Percentiles rank a stretch among this genome's conserved stretches.
phyloP scores from a whole-genome alignment of 305 asterid species.

The Ilex paraguariensis region DNA sequence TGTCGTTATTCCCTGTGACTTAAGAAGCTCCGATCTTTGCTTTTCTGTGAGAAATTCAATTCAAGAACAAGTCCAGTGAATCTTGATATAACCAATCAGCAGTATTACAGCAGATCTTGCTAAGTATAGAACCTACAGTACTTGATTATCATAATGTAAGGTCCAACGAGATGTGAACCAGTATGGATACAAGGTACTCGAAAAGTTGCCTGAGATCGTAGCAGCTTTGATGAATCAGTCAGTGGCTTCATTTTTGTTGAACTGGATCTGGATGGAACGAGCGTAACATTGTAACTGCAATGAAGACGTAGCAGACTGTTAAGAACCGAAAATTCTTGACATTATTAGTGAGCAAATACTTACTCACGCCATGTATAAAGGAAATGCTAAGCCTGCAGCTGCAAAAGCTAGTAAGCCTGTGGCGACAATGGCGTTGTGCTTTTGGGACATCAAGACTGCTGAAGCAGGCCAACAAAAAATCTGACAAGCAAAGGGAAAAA shows the following conservation, averaged over 20 bases:
- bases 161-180: slow-evolving; percentile 90
- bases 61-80: too few species aligned
- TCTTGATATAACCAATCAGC: too few species aligned
- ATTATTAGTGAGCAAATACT: not conserved
- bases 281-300: too few species aligned
- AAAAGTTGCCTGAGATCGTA: slow-evolving; percentile 93
- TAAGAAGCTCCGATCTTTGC: too few species aligned
- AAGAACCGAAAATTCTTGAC: too few species aligned
- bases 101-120: too few species aligned
- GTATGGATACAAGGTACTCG: slow-evolving; percentile 93
- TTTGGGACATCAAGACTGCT: slow-evolving; percentile 58
- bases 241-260: slow-evolving; percentile 58
- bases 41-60: too few species aligned
- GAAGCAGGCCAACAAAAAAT: slow-evolving; percentile 14
- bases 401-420: slow-evolving; percentile 78
- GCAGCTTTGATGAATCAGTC: slow-evolving; percentile 87
- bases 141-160: slow-evolving; percentile 25
- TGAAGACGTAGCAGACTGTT: too few species aligned
- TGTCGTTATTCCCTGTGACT: too few species aligned
- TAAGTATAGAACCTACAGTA: too few species aligned
- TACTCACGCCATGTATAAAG: slow-evolving; percentile 95
- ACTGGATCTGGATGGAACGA: slow-evolving; percentile 40
- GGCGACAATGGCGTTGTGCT: slow-evolving; percentile 68
- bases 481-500: slow-evolving; percentile 28
- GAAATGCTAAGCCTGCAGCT: slow-evolving; percentile 84